A percentile compares a stretch with the other conserved stretches of the same genome.
Evolutionary conservation across 495 filamentous ascomycete genomes (phyloP).

Genomic region (Barbatosphaeria neglecta): DNA sequence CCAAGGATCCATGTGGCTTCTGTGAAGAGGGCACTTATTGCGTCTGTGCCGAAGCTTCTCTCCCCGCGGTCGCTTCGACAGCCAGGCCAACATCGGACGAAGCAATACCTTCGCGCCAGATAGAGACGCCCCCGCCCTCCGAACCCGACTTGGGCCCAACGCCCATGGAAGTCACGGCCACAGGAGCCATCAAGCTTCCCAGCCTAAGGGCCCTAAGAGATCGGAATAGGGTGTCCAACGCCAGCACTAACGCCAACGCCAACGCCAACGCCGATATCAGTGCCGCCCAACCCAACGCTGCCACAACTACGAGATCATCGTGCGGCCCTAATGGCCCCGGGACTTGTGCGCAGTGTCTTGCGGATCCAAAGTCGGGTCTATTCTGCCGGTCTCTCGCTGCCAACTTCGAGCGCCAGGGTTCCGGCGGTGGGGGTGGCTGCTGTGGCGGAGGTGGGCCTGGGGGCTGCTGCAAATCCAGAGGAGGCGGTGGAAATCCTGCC

Average conservation of each 20-base stretch:
- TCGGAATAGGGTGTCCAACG: conserved; percentile 2
- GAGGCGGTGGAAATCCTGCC: not conserved
- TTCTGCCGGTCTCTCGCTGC: conserved; percentile 81
- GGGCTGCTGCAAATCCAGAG: conserved; percentile 26
- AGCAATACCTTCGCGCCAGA: conserved; percentile 27
- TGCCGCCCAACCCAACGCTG: not conserved
- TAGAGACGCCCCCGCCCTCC: conserved; percentile 57
- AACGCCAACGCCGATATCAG: not conserved
- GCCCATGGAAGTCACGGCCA: conserved; percentile 37
- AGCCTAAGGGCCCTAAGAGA: conserved; percentile 19
- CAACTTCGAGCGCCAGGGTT: conserved; percentile 32
- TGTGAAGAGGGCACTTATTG: conserved; percentile 76
- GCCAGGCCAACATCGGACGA: conserved; percentile 4
- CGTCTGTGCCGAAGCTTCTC: conserved; percentile 54
- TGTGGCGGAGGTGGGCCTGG: conserved; percentile 24
- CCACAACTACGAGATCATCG: conserved; percentile 7
- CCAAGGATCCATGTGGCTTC: conserved; percentile 68
- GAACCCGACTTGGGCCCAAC: conserved; percentile 45
- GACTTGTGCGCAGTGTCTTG: conserved; percentile 66
- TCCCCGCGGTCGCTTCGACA: conserved; percentile 35
- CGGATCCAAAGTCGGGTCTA: conserved; percentile 66
- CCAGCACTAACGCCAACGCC: not conserved
- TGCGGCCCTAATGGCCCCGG: conserved; percentile 64
- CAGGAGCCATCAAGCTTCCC: conserved; percentile 37
- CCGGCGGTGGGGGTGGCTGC: conserved; percentile 38